A percentile compares a stretch with the other conserved stretches of the same genome.
phyloP scores from a whole-genome alignment of 495 filamentous ascomycete genomes.

The Parathielavia appendiculata region DNA sequence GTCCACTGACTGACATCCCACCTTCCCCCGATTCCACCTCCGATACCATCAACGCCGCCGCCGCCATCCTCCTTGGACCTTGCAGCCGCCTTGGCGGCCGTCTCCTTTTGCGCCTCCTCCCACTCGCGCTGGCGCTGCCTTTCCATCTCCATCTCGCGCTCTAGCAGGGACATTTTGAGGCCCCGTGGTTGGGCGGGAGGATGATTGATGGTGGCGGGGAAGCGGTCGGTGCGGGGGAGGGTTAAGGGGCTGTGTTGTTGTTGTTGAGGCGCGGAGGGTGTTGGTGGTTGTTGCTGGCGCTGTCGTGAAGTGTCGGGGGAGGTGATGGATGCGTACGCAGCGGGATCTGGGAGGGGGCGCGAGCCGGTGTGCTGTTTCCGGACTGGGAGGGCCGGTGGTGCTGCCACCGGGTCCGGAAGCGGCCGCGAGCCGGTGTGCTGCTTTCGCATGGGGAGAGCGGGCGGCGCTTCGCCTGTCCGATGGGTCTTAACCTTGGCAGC shows the following conservation, averaged over 20 bases:
- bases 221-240: constrained; percentile 42
- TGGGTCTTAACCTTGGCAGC: constrained; percentile 26
- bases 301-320: constrained; percentile 19
- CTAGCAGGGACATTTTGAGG: constrained; percentile 64
- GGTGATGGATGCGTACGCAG: constrained; percentile 28
- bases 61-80: constrained; percentile 19
- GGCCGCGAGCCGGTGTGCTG: constrained; percentile 31
- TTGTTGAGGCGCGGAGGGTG: constrained; percentile 27
- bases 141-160: constrained; percentile 95
- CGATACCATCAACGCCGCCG: constrained; percentile 49
- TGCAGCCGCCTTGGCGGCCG: constrained; percentile 30
- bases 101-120: constrained; percentile 84
- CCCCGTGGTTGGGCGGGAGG: constrained; percentile 64
- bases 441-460: constrained; percentile 3
- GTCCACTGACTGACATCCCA: constrained; percentile 88
- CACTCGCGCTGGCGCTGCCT: constrained; percentile 88
- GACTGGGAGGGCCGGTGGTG: not conserved
- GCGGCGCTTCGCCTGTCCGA: constrained; percentile 32
- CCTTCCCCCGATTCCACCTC: constrained; percentile 52
- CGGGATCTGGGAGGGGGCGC: constrained; percentile 32
- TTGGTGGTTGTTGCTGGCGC: constrained; percentile 13
- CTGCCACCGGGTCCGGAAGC: constrained; percentile 28
- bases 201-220: constrained; percentile 60
- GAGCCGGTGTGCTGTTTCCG: constrained; percentile 25
- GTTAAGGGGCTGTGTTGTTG: constrained; percentile 30